phyloP scores from a whole-genome alignment of 208 protist genomes.

The Tritrichomonas foetus region DNA sequence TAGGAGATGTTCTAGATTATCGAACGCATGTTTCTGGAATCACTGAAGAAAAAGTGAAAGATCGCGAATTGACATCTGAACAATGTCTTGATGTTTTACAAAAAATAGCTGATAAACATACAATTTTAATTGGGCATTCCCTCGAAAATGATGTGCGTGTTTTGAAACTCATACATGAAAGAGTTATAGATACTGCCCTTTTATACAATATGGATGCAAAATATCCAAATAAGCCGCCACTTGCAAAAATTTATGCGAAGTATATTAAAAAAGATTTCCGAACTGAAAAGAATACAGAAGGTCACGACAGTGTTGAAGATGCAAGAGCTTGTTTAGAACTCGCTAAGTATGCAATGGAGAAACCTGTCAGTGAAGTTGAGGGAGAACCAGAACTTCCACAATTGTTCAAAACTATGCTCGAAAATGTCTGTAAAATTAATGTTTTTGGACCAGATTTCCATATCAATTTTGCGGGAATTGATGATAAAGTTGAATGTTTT shows the following conservation, averaged over 20 bases:
- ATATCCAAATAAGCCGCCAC: neutral
- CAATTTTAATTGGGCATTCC: constrained; percentile 53
- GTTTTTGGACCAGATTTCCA: neutral
- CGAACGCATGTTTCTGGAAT: neutral
- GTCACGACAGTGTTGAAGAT: constrained; percentile 19
- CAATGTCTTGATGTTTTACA: neutral
- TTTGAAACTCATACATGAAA: constrained; percentile 36
- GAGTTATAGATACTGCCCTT: constrained; percentile 49
- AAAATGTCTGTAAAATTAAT: neutral
- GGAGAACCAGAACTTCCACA: neutral
- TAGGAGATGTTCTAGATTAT: neutral
- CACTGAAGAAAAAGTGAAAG: neutral
- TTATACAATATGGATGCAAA: constrained; percentile 39
- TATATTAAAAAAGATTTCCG: neutral
- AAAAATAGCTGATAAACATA: neutral
- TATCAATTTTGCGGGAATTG: neutral
- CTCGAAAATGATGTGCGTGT: constrained; percentile 53
- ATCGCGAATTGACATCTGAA: neutral
- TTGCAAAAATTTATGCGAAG: neutral
- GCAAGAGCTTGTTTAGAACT: neutral
- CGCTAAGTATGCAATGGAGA: neutral
- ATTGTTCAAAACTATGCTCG: neutral
- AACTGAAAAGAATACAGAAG: neutral
- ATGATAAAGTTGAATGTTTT: neutral
- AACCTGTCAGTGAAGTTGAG: neutral